Conservation (phyloP, 208 protist species). For the Acanthamoeba divionensis region DNA sequence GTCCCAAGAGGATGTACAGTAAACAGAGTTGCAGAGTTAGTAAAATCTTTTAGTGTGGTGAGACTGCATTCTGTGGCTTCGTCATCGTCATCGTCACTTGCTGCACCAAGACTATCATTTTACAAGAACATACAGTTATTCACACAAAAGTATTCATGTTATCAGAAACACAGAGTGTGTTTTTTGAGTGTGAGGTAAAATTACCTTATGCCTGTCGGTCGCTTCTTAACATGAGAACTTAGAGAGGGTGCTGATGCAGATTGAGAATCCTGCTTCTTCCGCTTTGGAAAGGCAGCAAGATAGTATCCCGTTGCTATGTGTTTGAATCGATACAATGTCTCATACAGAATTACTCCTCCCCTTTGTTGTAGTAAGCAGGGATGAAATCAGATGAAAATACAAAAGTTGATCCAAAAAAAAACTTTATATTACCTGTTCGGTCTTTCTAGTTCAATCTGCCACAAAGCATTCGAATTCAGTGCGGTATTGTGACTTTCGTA, state of each 20-base stretch:
- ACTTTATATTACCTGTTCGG: too few relatives aligned
- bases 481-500: neutral
- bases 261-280: conserved; percentile 1
- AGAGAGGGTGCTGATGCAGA: too few relatives aligned
- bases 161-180: neutral
- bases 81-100: conserved; percentile 8
- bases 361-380: too few relatives aligned
- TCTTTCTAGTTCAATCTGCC: neutral
- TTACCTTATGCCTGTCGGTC: neutral
- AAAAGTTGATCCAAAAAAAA: too few relatives aligned
- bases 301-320: conserved; percentile 5
- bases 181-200: neutral
- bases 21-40: neutral
- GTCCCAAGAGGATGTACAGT: conserved; percentile 15
- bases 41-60: neutral
- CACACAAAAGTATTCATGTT: too few relatives aligned
- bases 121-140: neutral
- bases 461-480: conserved; percentile 2
- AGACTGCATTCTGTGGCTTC: neutral
- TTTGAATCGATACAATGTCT: too few relatives aligned
- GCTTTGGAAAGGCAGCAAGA: neutral
- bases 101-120: neutral
- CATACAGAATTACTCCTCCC: too few relatives aligned
- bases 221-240: too few relatives aligned
- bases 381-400: too few relatives aligned